A percentile compares a stretch with the other conserved stretches of the same genome.
Evolutionary conservation across 768 basidiomycete species (phyloP).

Genomic region (Guyanaporus albipodus): DNA sequence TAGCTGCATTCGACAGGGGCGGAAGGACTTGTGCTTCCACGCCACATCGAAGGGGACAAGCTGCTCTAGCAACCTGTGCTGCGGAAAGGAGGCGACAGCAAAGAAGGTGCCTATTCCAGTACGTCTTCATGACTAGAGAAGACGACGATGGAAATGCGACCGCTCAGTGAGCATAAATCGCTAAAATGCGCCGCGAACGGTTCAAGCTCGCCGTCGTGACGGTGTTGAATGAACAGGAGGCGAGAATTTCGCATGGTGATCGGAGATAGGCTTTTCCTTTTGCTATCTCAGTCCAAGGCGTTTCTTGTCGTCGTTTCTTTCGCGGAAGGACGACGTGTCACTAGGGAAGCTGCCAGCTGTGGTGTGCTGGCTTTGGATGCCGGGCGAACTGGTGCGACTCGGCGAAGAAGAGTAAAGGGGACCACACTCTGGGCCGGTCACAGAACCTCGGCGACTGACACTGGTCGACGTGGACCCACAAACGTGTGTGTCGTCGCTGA

Average conservation of each 20-base stretch:
- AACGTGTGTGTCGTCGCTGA: too few relatives aligned
- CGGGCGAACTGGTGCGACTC: constrained; percentile 11
- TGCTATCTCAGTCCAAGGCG: constrained; percentile 1
- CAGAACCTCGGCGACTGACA: too few relatives aligned
- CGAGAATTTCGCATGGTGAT: constrained; percentile 26
- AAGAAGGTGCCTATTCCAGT: constrained; percentile 16
- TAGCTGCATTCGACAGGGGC: constrained; percentile 17
- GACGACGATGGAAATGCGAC: constrained; percentile 4
- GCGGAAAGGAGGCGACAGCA: constrained; percentile 9
- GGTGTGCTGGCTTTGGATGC: constrained; percentile 1
- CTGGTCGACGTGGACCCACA: too few relatives aligned
- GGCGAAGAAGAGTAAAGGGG: too few relatives aligned
- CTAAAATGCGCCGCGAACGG: constrained; percentile 52
- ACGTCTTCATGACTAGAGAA: constrained; percentile 9
- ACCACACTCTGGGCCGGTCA: too few relatives aligned
- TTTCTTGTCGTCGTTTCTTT: constrained; percentile 2
- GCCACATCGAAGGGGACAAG: constrained; percentile 12
- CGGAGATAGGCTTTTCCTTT: constrained; percentile 28
- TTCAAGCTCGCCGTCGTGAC: constrained; percentile 50
- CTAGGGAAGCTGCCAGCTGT: too few relatives aligned
- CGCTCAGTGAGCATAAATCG: constrained; percentile 25
- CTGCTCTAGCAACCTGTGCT: constrained; percentile 15
- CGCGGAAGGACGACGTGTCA: constrained; percentile 10
- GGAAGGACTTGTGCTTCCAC: constrained; percentile 19
- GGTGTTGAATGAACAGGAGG: constrained; percentile 43